Base-by-base conservation (phyloP, 768 basidiomycete species). In the Boletus edulis region DNA sequence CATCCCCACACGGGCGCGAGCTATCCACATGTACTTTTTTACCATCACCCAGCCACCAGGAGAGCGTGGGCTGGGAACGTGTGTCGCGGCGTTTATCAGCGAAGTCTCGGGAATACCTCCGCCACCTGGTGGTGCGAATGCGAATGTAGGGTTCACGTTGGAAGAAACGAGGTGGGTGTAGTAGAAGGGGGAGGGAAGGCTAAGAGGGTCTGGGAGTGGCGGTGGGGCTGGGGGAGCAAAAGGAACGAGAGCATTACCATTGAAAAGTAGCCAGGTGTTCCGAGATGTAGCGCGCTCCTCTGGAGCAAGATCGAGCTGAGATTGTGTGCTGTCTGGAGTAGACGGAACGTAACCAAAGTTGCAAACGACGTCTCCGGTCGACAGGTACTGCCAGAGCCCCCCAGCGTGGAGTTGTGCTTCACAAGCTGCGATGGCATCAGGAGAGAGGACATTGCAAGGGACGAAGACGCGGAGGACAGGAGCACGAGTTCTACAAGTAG, bases 311-410 rank as follows among this genome's bases (percentile, higher is more conserved):
- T 68, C 62, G 1, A 61, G 44, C 37, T 58, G 54, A n/a, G 55
- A 60, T 41, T 65, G 61, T 18, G 64, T 71, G 17, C 68, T 64
- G 5, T 70, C 54, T 12, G 70, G 58, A 0, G 65, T 64, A 0
- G 78, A 72, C 1, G 87, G 87, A 15, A 93, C 76, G 62, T 84
- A 91, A 7, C 91, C 91, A 44, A 93, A 77, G 68, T 93, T 93
- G 65, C 86, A 90, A 20, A 93, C 78, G 37, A 91, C 70, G 61
- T 93, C 91, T 1, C 91, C 91, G 0, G 78, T 78, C 2, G 86
- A 89, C n/a, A 93, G 76, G 62, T 89, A 81, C 7, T 77, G 71
- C 89, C 89, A 91, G 6, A 93, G 77, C 0, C 82, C 87, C 1
- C 81, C 77, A 1, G 78, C 75, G n/a, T 81, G 72, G 5, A 93